Base-by-base conservation (phyloP, 768 basidiomycete species). In the Panaeolus papilionaceus region DNA sequence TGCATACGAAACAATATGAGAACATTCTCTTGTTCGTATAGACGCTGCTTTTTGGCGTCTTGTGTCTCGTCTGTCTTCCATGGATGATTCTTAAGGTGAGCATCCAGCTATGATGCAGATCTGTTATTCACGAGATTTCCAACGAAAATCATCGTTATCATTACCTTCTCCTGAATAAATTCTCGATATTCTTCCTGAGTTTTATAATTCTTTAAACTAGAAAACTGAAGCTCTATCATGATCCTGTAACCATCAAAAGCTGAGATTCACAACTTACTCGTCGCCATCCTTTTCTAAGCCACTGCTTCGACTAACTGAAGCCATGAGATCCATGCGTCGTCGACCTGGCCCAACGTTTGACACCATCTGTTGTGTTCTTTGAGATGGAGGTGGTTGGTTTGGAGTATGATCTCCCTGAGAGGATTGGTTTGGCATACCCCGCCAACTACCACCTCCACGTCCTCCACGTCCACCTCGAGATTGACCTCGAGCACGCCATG, bases 281-380 rank as follows among this genome's bases (percentile, higher is more conserved):
- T 93, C 89, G 44, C 92, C 92, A 68, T 88, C 91, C 70, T 86
- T 88, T 71, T 90, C 89, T 28, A 93, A 74, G 10, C 92, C 92
- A 70, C 92, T 89, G 71, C 91, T 92, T 45, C 92, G 84, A 73
- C 92, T 93, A 61, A 93, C 86, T 1, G 91, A 91, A 1, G 92
- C 84, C 61, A 93, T 85, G 62, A 85, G 78, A 67, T 91, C 87
- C 88, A 92, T 89, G 51, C 80, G 84, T 62, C 79, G 71, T 67
- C 63, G 62, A 38, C 61, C 72, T 73, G 16, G 23, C 14, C 45
- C 38, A 47, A 58, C 11, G 63, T 64, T 64, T 14, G 9, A 47
- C 16, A 10, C 54, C 63, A 64, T 64, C 58, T 54, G n/a, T 33
- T 47, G 39, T 37, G 49, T 12, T 63, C 39, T 67, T 47, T 14